Conservation (phyloP, 2,329 filamentous ascomycete genomes). For the Diaporthe aspalathi region DNA sequence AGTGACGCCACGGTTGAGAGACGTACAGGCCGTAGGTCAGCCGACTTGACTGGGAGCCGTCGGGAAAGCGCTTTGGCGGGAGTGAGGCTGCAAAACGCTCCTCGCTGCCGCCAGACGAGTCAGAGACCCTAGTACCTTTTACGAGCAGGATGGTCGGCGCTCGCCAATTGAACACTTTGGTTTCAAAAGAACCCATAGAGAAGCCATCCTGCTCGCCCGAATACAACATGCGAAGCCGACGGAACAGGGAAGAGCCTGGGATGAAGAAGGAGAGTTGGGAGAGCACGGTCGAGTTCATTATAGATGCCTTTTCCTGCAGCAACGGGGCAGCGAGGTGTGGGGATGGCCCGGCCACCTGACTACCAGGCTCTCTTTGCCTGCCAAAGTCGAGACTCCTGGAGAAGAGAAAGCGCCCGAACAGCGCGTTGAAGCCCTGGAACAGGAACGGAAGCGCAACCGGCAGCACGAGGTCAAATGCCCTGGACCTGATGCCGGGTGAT, state of each 20-base stretch:
- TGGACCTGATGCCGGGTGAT: slow-evolving; percentile 71
- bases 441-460: slow-evolving; percentile 72
- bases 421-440: slow-evolving; percentile 73
- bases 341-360: slow-evolving; percentile 4
- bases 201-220: slow-evolving; percentile 78
- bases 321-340: slow-evolving; percentile 57
- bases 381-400: slow-evolving; percentile 76
- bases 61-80: slow-evolving; percentile 70
- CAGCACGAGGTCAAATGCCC: slow-evolving; percentile 70
- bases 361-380: slow-evolving; percentile 54
- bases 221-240: slow-evolving; percentile 74
- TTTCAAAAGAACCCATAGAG: slow-evolving; percentile 81
- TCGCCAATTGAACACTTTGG: slow-evolving; percentile 81
- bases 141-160: slow-evolving; percentile 80
- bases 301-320: slow-evolving; percentile 65
- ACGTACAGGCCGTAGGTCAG: slow-evolving; percentile 77
- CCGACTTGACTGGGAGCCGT: slow-evolving; percentile 54
- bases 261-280: slow-evolving; percentile 81
- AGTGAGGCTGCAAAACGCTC: slow-evolving; percentile 72
- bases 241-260: slow-evolving; percentile 72
- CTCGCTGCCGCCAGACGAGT: slow-evolving; percentile 60
- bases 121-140: slow-evolving; percentile 69
- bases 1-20: slow-evolving; percentile 75
- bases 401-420: slow-evolving; percentile 83
- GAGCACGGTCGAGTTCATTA: slow-evolving; percentile 72